Conservation (phyloP, 2,329 filamentous ascomycete genomes). For the Ophiocordyceps camponoti-saundersi region DNA sequence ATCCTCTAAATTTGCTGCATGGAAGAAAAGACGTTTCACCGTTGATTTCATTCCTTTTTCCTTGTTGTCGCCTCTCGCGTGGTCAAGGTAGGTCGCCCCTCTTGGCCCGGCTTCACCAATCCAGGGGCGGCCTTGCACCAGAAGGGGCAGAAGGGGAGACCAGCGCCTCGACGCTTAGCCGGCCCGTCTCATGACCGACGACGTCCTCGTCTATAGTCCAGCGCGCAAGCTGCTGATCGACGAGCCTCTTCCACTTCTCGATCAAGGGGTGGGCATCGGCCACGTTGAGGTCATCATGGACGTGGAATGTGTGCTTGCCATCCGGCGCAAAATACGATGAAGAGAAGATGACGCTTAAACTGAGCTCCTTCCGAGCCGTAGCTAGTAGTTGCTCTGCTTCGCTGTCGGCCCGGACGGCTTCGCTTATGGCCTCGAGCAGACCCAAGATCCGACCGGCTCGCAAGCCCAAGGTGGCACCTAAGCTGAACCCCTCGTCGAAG, state of each 20-base stretch:
- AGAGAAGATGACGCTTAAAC: conserved; percentile 45
- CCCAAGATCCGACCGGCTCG: conserved; percentile 62
- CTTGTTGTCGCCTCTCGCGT: neutral
- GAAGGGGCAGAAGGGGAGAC: conserved; percentile 7
- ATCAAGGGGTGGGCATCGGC: conserved; percentile 53
- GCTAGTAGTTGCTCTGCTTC: conserved; percentile 19
- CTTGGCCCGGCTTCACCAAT: conserved; percentile 15
- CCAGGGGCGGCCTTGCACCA: conserved; percentile 15
- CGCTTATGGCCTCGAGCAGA: conserved; percentile 52
- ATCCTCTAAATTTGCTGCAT: neutral
- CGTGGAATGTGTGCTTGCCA: conserved; percentile 53
- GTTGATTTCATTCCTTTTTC: neutral
- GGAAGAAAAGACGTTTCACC: neutral
- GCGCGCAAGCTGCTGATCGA: conserved; percentile 12
- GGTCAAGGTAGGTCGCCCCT: neutral
- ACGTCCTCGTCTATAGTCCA: conserved; percentile 18
- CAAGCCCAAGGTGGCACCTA: conserved; percentile 68
- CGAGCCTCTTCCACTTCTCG: conserved; percentile 35
- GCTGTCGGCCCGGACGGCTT: conserved; percentile 20
- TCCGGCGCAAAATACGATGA: conserved; percentile 50
- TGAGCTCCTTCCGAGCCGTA: conserved; percentile 41
- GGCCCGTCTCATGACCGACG: conserved; percentile 15
- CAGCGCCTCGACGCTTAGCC: conserved; percentile 13
- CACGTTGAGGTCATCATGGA: conserved; percentile 34
- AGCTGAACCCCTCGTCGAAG: conserved; percentile 78